Evolutionary conservation across 179 eudicot species (phyloP).

Genomic region (Carnegiea gigantea): DNA sequence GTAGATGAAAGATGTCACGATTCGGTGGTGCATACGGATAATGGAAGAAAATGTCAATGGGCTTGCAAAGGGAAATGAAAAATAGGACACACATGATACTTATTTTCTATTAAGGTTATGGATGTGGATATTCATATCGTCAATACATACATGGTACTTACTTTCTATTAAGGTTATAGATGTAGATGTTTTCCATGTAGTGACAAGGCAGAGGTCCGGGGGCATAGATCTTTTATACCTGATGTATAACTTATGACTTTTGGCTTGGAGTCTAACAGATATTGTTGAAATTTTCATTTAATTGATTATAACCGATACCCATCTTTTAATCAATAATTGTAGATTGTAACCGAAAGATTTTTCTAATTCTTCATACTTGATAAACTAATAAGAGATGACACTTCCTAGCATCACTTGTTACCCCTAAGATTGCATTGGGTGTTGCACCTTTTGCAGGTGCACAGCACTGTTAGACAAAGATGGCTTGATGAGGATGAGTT

Average conservation of each 20-base stretch:
- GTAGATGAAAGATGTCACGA: neutral
- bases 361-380: neutral
- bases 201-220: neutral
- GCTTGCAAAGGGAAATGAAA: neutral
- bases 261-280: neutral
- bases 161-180: neutral
- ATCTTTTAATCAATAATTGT: neutral
- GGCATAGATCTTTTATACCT: neutral
- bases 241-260: neutral
- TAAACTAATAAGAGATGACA: neutral
- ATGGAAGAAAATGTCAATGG: no score
- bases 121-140: no score
- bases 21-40: no score
- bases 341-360: neutral
- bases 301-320: neutral
- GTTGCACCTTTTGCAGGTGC: conserved; percentile 48
- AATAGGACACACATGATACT: neutral
- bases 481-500: conserved; percentile 89
- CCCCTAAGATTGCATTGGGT: conserved; percentile 11
- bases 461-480: conserved; percentile 79
- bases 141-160: no score
- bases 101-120: no score
- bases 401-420: no score
- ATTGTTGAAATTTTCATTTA: neutral
- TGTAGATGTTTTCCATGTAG: neutral